A percentile compares a stretch with the other conserved stretches of the same genome.
phyloP scores from a whole-genome alignment of 352 stramenopile genomes.

The Phytophthora macrochlamydospora region DNA sequence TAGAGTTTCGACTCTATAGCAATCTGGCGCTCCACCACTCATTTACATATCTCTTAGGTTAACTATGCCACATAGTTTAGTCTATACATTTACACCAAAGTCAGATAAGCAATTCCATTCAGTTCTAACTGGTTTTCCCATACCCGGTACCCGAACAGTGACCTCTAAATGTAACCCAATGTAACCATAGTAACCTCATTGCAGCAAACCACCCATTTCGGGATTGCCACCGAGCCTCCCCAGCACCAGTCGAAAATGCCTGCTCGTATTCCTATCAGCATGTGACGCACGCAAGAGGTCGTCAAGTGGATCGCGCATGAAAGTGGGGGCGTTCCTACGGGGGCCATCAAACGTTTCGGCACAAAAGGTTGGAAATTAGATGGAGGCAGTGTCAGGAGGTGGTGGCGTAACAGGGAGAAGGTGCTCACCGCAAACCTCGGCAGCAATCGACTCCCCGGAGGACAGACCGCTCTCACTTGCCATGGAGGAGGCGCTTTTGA shows the following conservation, averaged over 20 bases:
- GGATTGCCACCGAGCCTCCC: not conserved
- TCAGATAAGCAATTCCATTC: too few species aligned
- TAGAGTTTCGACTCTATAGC: too few species aligned
- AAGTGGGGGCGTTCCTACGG: constrained; percentile 5
- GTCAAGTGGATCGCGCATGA: constrained; percentile 21
- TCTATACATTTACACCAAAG: too few species aligned
- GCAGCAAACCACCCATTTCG: not conserved
- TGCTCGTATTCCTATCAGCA: not conserved
- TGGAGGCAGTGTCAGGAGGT: constrained; percentile 8
- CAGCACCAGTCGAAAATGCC: constrained; percentile 1
- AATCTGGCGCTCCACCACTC: too few species aligned
- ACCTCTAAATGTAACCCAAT: not conserved
- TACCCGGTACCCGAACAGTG: not conserved
- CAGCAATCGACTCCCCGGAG: constrained; percentile 1
- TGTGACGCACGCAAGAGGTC: constrained; percentile 19
- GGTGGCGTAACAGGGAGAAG: constrained; percentile 21
- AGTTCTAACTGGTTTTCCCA: not conserved
- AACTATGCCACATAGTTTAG: too few species aligned
- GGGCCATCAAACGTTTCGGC: constrained; percentile 15
- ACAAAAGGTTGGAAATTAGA: constrained; percentile 16
- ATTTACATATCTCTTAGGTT: too few species aligned
- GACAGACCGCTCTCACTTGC: constrained; percentile 1
- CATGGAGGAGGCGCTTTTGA: constrained; percentile 10
- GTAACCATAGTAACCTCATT: too few species aligned
- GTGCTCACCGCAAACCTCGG: too few species aligned